A percentile compares a stretch with the other conserved stretches of the same genome.
Conservation (phyloP, 106 monocot species). For the Agapanthus africanus region DNA sequence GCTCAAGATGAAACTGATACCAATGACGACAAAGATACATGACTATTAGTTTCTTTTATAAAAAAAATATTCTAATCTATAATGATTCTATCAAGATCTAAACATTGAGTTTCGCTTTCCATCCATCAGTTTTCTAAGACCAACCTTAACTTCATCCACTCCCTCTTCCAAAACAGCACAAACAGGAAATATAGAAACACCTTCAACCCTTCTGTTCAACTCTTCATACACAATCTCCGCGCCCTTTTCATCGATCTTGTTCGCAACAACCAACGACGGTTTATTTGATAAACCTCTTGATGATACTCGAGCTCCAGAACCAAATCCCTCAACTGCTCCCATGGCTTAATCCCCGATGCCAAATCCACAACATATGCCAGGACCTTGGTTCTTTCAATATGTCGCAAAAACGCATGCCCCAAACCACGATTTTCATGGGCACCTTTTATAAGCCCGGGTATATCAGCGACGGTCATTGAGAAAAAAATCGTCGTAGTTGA, state of each 20-base stretch:
- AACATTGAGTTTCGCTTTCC: conserved; percentile 23
- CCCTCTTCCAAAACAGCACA: conserved; percentile 88
- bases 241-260: conserved; percentile 85
- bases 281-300: conserved; percentile 54
- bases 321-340: conserved; percentile 78
- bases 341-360: conserved; percentile 69
- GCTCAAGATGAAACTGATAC: no score
- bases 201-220: conserved; percentile 60
- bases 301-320: conserved; percentile 76
- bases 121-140: conserved; percentile 59
- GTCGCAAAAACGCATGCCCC: conserved; percentile 88
- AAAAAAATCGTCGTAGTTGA: conserved; percentile 79
- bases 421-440: conserved; percentile 84
- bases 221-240: conserved; percentile 61
- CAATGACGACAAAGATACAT: no score
- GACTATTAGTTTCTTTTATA: no score
- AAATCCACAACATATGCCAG: conserved; percentile 85
- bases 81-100: conserved; percentile 40
- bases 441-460: conserved; percentile 89
- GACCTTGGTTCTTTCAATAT: conserved; percentile 83
- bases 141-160: conserved; percentile 65
- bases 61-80: conserved; percentile 21
- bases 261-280: conserved; percentile 78
- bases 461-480: conserved; percentile 83
- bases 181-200: conserved; percentile 60